Evolutionary conservation across 805 yeast genomes (phyloP).

Genomic region (Dipodascus albidus): DNA sequence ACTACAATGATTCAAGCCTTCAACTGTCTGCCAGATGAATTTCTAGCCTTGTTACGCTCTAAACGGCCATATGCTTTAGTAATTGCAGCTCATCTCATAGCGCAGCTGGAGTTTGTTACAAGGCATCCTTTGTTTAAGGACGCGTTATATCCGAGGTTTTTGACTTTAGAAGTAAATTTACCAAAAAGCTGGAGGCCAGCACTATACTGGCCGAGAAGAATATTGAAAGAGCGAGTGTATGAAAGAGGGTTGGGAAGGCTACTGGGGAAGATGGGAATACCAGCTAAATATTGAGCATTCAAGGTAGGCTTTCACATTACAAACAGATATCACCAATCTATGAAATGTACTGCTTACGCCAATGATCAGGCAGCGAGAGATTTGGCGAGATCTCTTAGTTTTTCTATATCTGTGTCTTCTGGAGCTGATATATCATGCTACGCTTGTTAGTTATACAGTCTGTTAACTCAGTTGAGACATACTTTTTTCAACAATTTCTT

Average conservation of each 20-base stretch:
- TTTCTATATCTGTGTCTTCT: neutral
- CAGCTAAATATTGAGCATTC: slow-evolving; percentile 1
- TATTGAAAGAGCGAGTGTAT: neutral
- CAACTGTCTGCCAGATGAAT: slow-evolving; percentile 1
- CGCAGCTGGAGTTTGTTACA: neutral
- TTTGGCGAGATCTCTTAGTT: neutral
- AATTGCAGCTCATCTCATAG: neutral
- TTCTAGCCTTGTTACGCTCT: neutral
- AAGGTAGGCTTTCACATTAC: too few species aligned
- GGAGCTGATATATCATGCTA: neutral
- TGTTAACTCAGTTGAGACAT: too few species aligned
- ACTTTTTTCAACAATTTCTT: neutral
- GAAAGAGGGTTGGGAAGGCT: neutral
- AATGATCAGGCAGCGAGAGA: too few species aligned
- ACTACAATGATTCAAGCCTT: slow-evolving; percentile 1
- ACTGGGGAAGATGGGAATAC: neutral
- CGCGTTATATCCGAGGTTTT: neutral
- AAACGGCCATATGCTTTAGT: neutral
- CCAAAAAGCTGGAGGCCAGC: neutral
- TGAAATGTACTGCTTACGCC: too few species aligned
- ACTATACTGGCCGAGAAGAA: neutral
- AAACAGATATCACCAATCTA: too few species aligned
- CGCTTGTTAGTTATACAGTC: too few species aligned
- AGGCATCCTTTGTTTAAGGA: neutral
- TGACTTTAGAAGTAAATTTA: neutral